Conservation (phyloP, 208 protist genomes). For the Strigomonas galati region DNA sequence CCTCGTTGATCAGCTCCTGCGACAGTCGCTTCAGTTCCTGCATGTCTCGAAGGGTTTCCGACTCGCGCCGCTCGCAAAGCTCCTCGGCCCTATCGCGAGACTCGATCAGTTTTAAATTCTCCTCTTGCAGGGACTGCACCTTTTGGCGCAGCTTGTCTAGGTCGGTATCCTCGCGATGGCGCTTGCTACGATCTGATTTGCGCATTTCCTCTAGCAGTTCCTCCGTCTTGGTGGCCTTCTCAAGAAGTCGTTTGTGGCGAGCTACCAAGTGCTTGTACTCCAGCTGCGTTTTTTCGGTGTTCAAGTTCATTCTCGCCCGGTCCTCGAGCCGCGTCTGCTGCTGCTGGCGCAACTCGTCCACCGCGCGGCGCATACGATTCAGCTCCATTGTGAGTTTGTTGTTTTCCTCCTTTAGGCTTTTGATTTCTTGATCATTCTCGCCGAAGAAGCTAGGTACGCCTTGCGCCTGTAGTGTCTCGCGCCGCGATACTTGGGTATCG, state of each 20-base stretch:
- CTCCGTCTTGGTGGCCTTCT: conserved; percentile 45
- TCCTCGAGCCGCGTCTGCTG: conserved; percentile 41
- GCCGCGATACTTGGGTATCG: not conserved
- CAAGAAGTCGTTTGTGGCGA: conserved; percentile 48
- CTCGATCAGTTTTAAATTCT: conserved; percentile 55
- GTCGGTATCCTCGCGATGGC: conserved; percentile 37
- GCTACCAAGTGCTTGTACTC: conserved; percentile 81
- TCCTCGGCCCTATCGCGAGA: conserved; percentile 74
- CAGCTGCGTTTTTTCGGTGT: conserved; percentile 64
- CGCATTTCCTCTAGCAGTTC: conserved; percentile 49
- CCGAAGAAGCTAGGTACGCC: not conserved
- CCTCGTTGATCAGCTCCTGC: conserved; percentile 56
- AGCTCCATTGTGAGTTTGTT: conserved; percentile 35
- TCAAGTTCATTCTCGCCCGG: conserved; percentile 30
- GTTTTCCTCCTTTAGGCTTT: conserved; percentile 30
- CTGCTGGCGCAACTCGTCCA: conserved; percentile 42
- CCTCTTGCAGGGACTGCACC: conserved; percentile 52
- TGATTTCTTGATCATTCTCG: conserved; percentile 14
- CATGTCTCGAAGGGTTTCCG: conserved; percentile 75
- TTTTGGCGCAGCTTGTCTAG: conserved; percentile 48
- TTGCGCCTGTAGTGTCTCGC: not conserved
- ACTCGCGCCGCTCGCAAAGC: conserved; percentile 63
- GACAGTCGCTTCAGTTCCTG: conserved; percentile 57
- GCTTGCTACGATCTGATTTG: conserved; percentile 28
- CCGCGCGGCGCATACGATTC: conserved; percentile 24